phyloP scores from a whole-genome alignment of 2,329 filamentous ascomycete species.

The Arachnomyces sp. region DNA sequence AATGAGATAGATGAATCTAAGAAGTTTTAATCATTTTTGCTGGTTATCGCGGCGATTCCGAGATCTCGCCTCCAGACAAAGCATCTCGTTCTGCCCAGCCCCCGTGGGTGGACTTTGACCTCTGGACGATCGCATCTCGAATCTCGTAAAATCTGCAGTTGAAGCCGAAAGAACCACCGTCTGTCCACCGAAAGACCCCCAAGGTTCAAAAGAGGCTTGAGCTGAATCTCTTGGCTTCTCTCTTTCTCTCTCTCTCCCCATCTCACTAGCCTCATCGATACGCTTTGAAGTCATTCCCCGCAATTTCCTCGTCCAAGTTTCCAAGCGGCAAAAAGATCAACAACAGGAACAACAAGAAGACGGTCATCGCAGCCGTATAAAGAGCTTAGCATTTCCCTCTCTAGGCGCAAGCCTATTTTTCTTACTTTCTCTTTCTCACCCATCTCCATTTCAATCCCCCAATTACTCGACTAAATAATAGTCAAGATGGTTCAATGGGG shows the following conservation, averaged over 20 bases:
- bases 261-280: not conserved
- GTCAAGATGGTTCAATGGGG: conserved; percentile 32
- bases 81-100: too few relatives aligned
- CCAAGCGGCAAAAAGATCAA: conserved; percentile 22
- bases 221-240: too few relatives aligned
- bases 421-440: conserved; percentile 5
- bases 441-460: conserved; percentile 19
- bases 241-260: not conserved
- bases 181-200: too few relatives aligned
- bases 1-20: conserved; percentile 8
- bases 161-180: too few relatives aligned
- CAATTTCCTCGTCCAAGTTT: conserved; percentile 17
- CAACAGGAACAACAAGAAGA: not conserved
- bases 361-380: not conserved
- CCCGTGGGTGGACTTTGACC: too few relatives aligned
- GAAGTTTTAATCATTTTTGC: too few relatives aligned
- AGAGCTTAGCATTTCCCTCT: conserved; percentile 10
- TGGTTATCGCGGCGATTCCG: too few relatives aligned
- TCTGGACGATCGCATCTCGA: too few relatives aligned
- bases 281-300: not conserved
- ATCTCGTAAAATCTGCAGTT: too few relatives aligned
- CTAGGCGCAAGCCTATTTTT: conserved; percentile 12
- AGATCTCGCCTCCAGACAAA: too few relatives aligned
- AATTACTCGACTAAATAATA: not conserved
- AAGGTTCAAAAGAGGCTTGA: too few relatives aligned